A percentile compares a stretch with the other conserved stretches of the same genome.
These are phyloP conservation scores for Setaria italica DNA, from an alignment of 202 grass and related monocot species.

Conservation along the genomic window DNA sequence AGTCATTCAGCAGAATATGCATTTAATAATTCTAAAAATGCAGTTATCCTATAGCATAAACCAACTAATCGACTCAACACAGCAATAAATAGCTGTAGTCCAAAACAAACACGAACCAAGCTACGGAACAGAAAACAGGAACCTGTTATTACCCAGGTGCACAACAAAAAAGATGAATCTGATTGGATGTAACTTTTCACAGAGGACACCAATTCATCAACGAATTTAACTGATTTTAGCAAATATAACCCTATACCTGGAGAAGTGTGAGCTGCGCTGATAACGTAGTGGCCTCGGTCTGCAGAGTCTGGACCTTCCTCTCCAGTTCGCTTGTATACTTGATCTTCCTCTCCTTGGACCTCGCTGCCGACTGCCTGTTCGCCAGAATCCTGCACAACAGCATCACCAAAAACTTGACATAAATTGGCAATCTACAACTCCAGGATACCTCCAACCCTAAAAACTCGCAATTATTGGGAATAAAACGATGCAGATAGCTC, in stretches of 20 bases:
- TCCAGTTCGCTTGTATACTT: slow-evolving; percentile 85
- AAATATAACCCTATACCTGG: slow-evolving; percentile 62
- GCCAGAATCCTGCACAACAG: slow-evolving; percentile 74
- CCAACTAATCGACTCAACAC: not conserved
- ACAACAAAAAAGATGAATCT: not conserved
- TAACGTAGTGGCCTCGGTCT: slow-evolving; percentile 91
- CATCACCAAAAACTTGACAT: slow-evolving; percentile 4
- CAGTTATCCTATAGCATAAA: not conserved
- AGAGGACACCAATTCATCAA: slow-evolving; percentile 26
- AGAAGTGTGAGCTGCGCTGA: slow-evolving; percentile 91
- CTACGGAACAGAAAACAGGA: not conserved
- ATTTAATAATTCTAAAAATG: slow-evolving; percentile 13
- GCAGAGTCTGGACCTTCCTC: slow-evolving; percentile 90
- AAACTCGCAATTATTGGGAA: not conserved
- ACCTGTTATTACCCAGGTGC: not conserved
- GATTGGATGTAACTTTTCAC: slow-evolving; percentile 15
- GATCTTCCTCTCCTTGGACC: slow-evolving; percentile 94
- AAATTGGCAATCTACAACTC: not conserved
- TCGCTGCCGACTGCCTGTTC: slow-evolving; percentile 85
- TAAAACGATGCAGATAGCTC: not conserved
- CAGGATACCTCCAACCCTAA: not conserved
- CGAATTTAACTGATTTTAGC: slow-evolving; percentile 5
- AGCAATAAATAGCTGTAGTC: slow-evolving; percentile 1
- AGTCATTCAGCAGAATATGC: not conserved
- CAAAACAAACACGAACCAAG: slow-evolving; percentile 12